Evolutionary conservation across 2,329 filamentous ascomycete species (phyloP), one percentile per base, ranked within the genome.

Genomic region (Neoascochyta sp.): DNA sequence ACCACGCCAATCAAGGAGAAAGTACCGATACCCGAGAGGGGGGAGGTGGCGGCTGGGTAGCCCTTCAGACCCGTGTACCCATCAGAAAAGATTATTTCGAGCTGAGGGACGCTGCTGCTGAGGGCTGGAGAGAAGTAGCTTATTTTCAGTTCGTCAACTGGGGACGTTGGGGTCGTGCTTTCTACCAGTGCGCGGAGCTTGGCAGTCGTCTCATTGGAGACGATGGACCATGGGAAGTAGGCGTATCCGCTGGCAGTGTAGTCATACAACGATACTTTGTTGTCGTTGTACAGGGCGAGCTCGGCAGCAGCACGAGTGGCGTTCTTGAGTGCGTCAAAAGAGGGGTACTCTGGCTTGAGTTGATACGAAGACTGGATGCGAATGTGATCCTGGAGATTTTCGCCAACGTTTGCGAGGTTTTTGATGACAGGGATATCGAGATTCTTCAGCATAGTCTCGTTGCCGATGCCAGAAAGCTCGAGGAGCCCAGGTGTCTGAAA

Each of bases 51-150:
- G 3, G 41, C 39, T 1, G 52, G 52, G 23, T 57, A 56, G 19
- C 63, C 60, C 40, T 61, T 62, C 22, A 55, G 39, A 10, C 68
- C 68, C 1, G 64, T 66, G 45, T 69, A 70, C 3, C 65, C 65
- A 36, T 70, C 67, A 1, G 64, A 65, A 42, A 71, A 66, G 34
- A 69, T 65, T 19, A 68, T 38, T 43, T 70, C 66, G 1, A 67
- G 41, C 35, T 69, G 63, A 0, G 67, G 64, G 6, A 69, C 56
- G n/a, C 39, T 34, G 4, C 40, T 35, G 30, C 33, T 52, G 17
- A 47, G 29, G 2, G 42, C 27, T 8, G 68, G 46, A 10, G 50
- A 45, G 23, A 73, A 51, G 34, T 67, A 52, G 32, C 41, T 41
- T 24, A 47, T 43, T 34, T 52, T 55, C 21, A 48, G 14, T 12